phyloP scores from a whole-genome alignment of 768 basidiomycete species.

The Tulasnella sp. region DNA sequence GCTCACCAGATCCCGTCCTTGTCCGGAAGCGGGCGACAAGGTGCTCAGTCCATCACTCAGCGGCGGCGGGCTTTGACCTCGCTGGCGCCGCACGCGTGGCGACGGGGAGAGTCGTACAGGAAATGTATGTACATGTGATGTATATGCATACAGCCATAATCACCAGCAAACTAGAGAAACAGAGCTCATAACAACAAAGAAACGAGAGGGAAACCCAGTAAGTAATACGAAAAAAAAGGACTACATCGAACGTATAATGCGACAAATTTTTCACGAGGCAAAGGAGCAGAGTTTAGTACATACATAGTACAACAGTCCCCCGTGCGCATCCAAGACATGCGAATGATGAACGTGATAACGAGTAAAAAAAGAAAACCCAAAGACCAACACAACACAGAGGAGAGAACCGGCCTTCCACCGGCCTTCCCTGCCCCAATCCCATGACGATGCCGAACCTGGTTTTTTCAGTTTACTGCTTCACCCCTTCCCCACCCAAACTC shows the following conservation, averaged over 20 bases:
- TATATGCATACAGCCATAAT: constrained; percentile 13
- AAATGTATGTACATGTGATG: constrained; percentile 6
- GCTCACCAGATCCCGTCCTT: neutral
- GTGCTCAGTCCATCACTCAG: constrained; percentile 6
- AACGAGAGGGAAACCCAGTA: neutral
- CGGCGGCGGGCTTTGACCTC: constrained; percentile 1
- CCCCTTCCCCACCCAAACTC: constrained; percentile 36
- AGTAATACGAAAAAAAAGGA: neutral
- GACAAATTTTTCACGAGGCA: neutral
- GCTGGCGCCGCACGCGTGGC: neutral
- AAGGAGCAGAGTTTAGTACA: neutral
- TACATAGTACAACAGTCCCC: neutral
- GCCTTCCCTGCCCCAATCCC: neutral
- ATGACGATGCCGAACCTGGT: neutral
- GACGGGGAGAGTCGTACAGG: neutral
- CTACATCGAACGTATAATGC: neutral
- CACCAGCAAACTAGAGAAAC: neutral
- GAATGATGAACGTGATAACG: neutral
- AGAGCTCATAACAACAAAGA: neutral
- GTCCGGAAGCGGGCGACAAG: constrained; percentile 1
- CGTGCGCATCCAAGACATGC: neutral
- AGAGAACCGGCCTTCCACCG: neutral
- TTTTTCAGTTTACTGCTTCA: neutral
- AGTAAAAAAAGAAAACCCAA: neutral
- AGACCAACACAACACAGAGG: neutral